Evolutionary conservation across 768 basidiomycete species (phyloP).

Genomic region (Trametes gibbosa): DNA sequence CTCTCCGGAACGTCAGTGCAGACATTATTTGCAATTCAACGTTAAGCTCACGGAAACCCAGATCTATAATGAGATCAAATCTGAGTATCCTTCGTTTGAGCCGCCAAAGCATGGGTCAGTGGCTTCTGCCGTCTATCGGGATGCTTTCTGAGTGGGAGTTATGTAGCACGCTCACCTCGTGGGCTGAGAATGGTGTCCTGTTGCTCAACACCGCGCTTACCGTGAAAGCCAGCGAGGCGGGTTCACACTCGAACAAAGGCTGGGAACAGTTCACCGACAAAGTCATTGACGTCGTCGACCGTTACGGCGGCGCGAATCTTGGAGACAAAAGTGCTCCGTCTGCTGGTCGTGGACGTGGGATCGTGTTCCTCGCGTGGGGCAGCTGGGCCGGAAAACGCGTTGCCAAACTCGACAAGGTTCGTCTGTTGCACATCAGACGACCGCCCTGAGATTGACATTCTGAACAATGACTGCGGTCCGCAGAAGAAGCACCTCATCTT

Average conservation of each 20-base stretch:
- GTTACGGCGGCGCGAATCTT: slow-evolving; percentile 72
- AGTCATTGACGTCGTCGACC: slow-evolving; percentile 75
- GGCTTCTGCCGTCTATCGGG: neutral
- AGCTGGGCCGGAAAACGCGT: slow-evolving; percentile 83
- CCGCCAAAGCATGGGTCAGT: slow-evolving; percentile 82
- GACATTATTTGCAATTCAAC: neutral
- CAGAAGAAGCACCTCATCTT: slow-evolving; percentile 82
- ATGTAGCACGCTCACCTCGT: slow-evolving; percentile 71
- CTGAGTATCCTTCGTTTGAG: slow-evolving; percentile 77
- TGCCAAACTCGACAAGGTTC: slow-evolving; percentile 69
- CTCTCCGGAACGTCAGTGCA: slow-evolving; percentile 68
- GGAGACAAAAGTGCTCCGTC: slow-evolving; percentile 28
- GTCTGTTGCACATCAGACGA: slow-evolving; percentile 17
- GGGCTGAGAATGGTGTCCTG: slow-evolving; percentile 86
- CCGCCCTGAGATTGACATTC: neutral
- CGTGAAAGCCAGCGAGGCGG: slow-evolving; percentile 70
- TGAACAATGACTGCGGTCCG: neutral
- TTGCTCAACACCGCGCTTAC: slow-evolving; percentile 93
- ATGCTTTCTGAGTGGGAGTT: neutral
- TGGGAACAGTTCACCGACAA: slow-evolving; percentile 91
- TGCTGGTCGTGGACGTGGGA: slow-evolving; percentile 64
- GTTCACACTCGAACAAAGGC: slow-evolving; percentile 80
- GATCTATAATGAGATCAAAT: slow-evolving; percentile 87
- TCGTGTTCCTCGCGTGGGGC: slow-evolving; percentile 91
- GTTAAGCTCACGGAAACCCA: slow-evolving; percentile 30